These are phyloP conservation scores for Gossypium trilobum DNA, from an alignment of 441 rosid genomes.

Conservation along the genomic window DNA sequence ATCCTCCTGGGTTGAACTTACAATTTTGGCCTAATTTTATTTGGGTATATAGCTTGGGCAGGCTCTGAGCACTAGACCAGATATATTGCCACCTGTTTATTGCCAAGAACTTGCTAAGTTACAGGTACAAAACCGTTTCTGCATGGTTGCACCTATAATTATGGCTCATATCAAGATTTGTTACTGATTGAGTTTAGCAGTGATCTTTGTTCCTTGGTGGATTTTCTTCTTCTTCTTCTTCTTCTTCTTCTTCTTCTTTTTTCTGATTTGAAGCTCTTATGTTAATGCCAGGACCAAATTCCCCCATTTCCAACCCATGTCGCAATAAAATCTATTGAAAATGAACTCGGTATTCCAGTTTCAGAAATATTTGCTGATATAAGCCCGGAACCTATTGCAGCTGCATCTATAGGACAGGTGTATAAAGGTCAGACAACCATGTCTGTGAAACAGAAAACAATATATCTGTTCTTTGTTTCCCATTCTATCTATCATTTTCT, in stretches of 20 bases:
- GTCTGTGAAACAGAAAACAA: conserved; percentile 18
- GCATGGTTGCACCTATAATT: background rate
- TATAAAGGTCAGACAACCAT: conserved; percentile 69
- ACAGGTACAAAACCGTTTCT: conserved; percentile 43
- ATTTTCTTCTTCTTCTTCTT: background rate
- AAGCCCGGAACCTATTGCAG: conserved; percentile 81
- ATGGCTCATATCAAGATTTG: background rate
- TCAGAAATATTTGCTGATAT: conserved; percentile 77
- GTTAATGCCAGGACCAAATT: conserved; percentile 70
- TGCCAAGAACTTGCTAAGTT: conserved; percentile 92
- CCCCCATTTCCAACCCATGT: conserved; percentile 75
- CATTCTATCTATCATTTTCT: background rate
- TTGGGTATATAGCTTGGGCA: conserved; percentile 78
- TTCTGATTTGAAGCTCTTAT: conserved; percentile 18
- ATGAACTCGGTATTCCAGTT: conserved; percentile 63
- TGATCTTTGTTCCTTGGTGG: background rate
- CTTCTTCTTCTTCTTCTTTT: background rate
- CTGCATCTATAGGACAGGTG: conserved; percentile 97
- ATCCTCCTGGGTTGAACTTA: background rate
- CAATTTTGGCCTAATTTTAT: conserved; percentile 6
- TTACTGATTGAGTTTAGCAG: background rate
- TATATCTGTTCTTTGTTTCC: conserved; percentile 4
- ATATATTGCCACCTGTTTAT: conserved; percentile 71
- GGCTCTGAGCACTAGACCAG: conserved; percentile 96
- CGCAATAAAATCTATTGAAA: conserved; percentile 78